Base-by-base conservation (phyloP, 2,329 filamentous ascomycete genomes). In the Sodiomyces alkalinus region DNA sequence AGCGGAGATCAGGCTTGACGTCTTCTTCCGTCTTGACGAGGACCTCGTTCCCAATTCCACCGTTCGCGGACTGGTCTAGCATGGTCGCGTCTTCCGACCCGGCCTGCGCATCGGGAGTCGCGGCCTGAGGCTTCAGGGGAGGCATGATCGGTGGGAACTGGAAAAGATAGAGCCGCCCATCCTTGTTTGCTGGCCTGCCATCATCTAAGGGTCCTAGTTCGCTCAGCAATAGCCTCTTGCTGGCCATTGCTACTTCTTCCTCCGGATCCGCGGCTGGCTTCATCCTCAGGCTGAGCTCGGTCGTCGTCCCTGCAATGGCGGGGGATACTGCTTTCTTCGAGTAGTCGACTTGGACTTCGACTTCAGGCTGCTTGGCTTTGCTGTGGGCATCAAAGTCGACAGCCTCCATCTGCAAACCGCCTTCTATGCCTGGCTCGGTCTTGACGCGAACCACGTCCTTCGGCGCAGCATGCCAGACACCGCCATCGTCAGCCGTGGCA, bases 91-190 rank as follows among this genome's bases (percentile, higher is more conserved):
- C 50, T 16, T 51, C 41, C 6, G 53, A 53, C 31, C 64, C 62
- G 3, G 48, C 40, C 42, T 66, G 63, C 31, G 62, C 43, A 17
- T 49, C 49, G 28, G 39, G 35, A 17, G 45, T 36, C 14, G 43
- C 42, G 15, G 43, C 37, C 9, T 42, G 33, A 32, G 36, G 44
- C 35, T 46, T 53, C n/a, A 76, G 51, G 1, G 67, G 63, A 6
- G 72, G 70, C 8, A 76, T 56, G 4, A 74, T 52, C 5, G 69
- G 69, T 22, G 72, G 72, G 38, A 77, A 67, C 39, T 76, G 72
- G 50, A 76, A 76, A 27, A 77, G 55, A 36, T 74, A 75, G 29
- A 75, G 47, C 20, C 67, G 60, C 14, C 71, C 69, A 25, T 73
- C 37, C 17, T 39, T 38, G 14, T 33, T 31, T 19, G 32, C 25